phyloP scores from a whole-genome alignment of 805 yeast genomes.

The Yamadazyma endophytica region DNA sequence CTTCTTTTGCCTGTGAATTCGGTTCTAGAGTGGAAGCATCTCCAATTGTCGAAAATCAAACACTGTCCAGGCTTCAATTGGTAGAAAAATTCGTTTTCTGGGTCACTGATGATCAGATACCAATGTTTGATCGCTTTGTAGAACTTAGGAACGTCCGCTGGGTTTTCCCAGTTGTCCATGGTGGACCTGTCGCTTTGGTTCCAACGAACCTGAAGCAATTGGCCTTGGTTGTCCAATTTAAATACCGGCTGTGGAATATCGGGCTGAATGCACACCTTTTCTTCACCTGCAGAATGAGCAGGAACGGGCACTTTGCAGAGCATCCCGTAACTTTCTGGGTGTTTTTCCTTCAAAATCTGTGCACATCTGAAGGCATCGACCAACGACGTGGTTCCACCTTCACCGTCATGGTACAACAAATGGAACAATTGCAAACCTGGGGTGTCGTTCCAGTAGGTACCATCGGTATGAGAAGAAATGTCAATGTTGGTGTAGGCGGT shows the following conservation, averaged over 20 bases:
- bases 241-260: constrained; percentile 54
- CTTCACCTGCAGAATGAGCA: constrained; percentile 77
- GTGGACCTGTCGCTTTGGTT: constrained; percentile 67
- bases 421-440: constrained; percentile 72
- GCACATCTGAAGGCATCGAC: constrained; percentile 68
- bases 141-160: constrained; percentile 46
- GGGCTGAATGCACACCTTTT: constrained; percentile 56
- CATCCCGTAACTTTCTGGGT: constrained; percentile 50
- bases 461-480: constrained; percentile 65
- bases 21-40: constrained; percentile 65
- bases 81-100: constrained; percentile 48
- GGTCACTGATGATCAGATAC: constrained; percentile 47
- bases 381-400: constrained; percentile 65
- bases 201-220: constrained; percentile 64
- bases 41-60: constrained; percentile 68
- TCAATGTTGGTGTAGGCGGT: constrained; percentile 70
- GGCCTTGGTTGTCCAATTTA: constrained; percentile 47
- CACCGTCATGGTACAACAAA: constrained; percentile 57
- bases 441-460: constrained; percentile 70
- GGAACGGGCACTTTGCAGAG: constrained; percentile 50
- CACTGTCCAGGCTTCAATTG: constrained; percentile 63
- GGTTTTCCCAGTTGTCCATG: constrained; percentile 47
- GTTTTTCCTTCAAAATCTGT: constrained; percentile 35
- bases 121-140: constrained; percentile 57
- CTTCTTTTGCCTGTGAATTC: constrained; percentile 64